Evolutionary conservation across 768 basidiomycete genomes (phyloP), one percentile per base, ranked within the genome.

Genomic region (Epithele typhae): DNA sequence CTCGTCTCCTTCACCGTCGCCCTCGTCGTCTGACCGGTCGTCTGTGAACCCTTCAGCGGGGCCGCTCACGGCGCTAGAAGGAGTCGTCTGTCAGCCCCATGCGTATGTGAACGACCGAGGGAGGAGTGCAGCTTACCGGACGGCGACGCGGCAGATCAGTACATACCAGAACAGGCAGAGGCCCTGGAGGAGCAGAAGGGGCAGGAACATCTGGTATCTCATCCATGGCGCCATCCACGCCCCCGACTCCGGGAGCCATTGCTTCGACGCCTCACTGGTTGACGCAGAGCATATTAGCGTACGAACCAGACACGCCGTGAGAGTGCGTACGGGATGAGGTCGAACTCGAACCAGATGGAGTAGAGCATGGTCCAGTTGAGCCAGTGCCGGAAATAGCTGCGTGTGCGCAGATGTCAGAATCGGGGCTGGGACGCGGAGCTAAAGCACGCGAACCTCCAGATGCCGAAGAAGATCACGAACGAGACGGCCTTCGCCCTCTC

Each of bases 91-190:
- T n/a, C 11, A 0, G 38, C 37, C 5, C 14, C 27, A 12, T n/a
- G n/a, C n/a, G n/a, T n/a, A n/a, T n/a, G n/a, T n/a, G n/a, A n/a
- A 11, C 5, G 23, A 24, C 25, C 30, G 40, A 15, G 22, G 17
- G 18, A 32, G 18, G 27, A 25, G 21, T 25, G 33, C 5, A 10
- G 69, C 82, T 36, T 52, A 92, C 90, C 87, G 76, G 40, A 75
- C 64, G 14, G 86, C 71, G 42, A 95, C 85, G 44, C 91, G 81
- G 62, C 77, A 65, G 63, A 97, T 92, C 22, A 92, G 72, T 67
- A 73, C 81, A 64, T 89, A 95, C 94, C 94, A 97, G 73, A 96
- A 96, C 21, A 95, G 49, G 61, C 97, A 97, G 57, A 99, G 73
- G 33, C 79, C 55, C 62, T 93, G 91, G 14, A 99, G 73, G 0